Conservation (phyloP, 495 filamentous ascomycete species). For the Aspergillus egyptiacus region DNA sequence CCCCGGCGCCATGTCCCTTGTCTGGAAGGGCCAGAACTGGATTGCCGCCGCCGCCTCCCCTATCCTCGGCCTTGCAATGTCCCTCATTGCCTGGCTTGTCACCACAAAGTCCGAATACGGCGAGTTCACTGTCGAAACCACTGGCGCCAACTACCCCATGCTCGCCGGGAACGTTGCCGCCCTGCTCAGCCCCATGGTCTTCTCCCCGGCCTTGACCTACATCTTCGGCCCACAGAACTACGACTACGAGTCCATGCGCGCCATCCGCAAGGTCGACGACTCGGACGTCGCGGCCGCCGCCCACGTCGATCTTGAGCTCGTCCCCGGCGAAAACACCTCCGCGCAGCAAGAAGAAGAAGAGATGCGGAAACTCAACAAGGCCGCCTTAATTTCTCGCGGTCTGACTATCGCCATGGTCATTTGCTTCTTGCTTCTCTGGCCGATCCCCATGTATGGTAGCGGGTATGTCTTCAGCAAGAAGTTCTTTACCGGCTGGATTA, state of each 20-base stretch:
- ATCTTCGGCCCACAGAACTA: constrained; percentile 74
- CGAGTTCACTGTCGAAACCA: constrained; percentile 63
- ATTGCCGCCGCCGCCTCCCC: constrained; percentile 70
- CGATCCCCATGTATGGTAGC: constrained; percentile 87
- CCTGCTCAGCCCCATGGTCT: constrained; percentile 70
- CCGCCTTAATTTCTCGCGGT: constrained; percentile 71
- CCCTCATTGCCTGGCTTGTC: constrained; percentile 84
- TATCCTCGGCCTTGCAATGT: constrained; percentile 66
- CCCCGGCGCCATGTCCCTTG: constrained; percentile 71
- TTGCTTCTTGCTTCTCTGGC: constrained; percentile 79
- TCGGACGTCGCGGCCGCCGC: constrained; percentile 64
- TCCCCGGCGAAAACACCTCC: constrained; percentile 45
- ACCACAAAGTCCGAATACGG: constrained; percentile 76
- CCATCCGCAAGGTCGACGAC: constrained; percentile 80
- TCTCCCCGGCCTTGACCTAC: constrained; percentile 74
- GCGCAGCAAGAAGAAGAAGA: constrained; percentile 51
- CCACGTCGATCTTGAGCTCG: constrained; percentile 64
- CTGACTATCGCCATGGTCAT: constrained; percentile 73
- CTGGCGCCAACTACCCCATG: constrained; percentile 83
- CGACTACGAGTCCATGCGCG: constrained; percentile 82
- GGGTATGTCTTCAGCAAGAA: constrained; percentile 83
- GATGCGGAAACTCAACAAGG: constrained; percentile 59
- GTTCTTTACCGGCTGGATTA: constrained; percentile 91
- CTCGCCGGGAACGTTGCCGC: constrained; percentile 80
- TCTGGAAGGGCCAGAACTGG: constrained; percentile 81